Evolutionary conservation across 768 basidiomycete genomes (phyloP).

Genomic region (Termitomyces bulborhizus): DNA sequence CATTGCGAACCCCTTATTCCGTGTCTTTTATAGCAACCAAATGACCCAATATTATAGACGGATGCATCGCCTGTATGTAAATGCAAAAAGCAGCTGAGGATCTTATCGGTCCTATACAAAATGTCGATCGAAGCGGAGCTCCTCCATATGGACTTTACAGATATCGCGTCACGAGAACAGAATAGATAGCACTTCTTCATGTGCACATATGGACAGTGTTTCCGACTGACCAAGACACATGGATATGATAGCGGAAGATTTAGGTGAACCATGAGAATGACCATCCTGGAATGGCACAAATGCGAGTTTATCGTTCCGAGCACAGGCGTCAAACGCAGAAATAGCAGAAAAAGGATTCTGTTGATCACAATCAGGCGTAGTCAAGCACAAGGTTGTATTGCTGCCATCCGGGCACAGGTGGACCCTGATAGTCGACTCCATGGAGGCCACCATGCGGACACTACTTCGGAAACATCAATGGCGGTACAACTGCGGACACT

Average conservation of each 20-base stretch:
- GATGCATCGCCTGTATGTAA: conserved; percentile 15
- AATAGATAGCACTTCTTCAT: background rate
- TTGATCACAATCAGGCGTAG: background rate
- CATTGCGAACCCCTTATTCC: background rate
- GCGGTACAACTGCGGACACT: background rate
- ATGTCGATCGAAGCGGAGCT: background rate
- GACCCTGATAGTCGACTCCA: background rate
- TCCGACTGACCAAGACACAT: background rate
- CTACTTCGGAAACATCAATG: background rate
- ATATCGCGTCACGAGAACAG: background rate
- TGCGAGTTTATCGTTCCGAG: background rate
- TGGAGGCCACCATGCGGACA: background rate
- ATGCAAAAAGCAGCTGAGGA: background rate
- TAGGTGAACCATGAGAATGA: background rate
- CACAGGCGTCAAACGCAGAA: background rate
- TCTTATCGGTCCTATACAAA: background rate
- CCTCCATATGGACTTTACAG: background rate
- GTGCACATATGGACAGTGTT: background rate
- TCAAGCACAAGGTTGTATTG: too few relatives aligned
- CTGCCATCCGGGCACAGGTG: background rate
- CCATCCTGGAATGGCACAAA: background rate
- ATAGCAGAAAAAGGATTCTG: background rate
- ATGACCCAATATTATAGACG: background rate
- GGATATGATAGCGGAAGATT: background rate
- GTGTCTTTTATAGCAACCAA: background rate